Evolutionary conservation across 108 stramenopile species (phyloP).

Genomic region (Cyclotella cryptica): DNA sequence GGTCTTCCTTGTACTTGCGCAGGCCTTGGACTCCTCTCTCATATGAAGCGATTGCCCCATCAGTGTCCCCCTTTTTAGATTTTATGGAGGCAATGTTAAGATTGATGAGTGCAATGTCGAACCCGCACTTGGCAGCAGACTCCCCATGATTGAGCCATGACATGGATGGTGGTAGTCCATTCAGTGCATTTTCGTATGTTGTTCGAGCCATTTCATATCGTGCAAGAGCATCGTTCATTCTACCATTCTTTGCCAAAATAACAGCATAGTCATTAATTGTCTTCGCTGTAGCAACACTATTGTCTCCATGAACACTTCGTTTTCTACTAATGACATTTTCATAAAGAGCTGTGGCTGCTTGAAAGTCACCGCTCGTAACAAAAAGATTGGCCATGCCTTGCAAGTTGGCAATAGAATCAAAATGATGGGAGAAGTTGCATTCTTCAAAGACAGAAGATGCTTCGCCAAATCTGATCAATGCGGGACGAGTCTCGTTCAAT

Average conservation of each 20-base stretch:
- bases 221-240: conserved; percentile 81
- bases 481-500: conserved; percentile 75
- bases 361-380: conserved; percentile 83
- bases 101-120: conserved; percentile 86
- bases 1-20: conserved; percentile 71
- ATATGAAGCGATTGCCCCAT: conserved; percentile 77
- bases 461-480: conserved; percentile 81
- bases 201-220: conserved; percentile 77
- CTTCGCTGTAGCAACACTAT: conserved; percentile 80
- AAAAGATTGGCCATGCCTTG: conserved; percentile 83
- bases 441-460: conserved; percentile 85
- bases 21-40: conserved; percentile 84
- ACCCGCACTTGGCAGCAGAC: conserved; percentile 85
- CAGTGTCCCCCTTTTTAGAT: conserved; percentile 83
- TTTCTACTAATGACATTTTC: conserved; percentile 88
- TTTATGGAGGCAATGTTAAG: conserved; percentile 90
- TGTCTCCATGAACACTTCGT: conserved; percentile 72
- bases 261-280: conserved; percentile 90
- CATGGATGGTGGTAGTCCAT: conserved; percentile 59
- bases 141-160: conserved; percentile 62
- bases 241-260: conserved; percentile 85
- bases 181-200: conserved; percentile 68
- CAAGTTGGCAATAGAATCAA: conserved; percentile 84
- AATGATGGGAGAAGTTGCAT: conserved; percentile 79
- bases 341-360: conserved; percentile 80